A percentile compares a stretch with the other conserved stretches of the same genome.
phyloP scores from a whole-genome alignment of 495 filamentous ascomycete genomes.

The Neurospora africana region DNA sequence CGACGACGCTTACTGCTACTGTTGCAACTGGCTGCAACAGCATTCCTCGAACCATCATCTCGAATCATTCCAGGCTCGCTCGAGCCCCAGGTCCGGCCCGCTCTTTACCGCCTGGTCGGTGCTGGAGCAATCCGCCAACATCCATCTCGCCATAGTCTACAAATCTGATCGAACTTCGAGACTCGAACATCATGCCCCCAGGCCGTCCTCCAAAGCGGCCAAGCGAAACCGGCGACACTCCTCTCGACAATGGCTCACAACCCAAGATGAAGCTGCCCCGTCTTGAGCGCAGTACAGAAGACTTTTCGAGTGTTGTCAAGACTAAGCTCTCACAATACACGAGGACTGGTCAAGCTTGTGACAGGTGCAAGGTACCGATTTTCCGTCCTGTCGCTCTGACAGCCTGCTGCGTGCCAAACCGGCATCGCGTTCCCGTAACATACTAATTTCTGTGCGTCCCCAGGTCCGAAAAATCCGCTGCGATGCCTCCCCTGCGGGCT shows the following conservation, averaged over 20 bases:
- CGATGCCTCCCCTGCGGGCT: slow-evolving; percentile 62
- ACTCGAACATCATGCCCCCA: slow-evolving; percentile 18
- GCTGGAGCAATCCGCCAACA: neutral
- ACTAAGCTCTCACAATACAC: slow-evolving; percentile 52
- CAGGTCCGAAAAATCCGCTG: slow-evolving; percentile 79
- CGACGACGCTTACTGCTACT: neutral
- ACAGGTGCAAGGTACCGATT: slow-evolving; percentile 69
- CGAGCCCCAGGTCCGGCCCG: neutral
- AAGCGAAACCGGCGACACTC: slow-evolving; percentile 24
- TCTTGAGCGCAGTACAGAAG: slow-evolving; percentile 40
- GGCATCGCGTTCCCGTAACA: neutral
- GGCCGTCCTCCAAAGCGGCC: slow-evolving; percentile 31
- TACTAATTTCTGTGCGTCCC: neutral
- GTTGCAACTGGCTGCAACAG: neutral
- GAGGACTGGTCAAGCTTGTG: slow-evolving; percentile 79
- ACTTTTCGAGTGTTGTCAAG: slow-evolving; percentile 59
- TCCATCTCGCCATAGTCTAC: slow-evolving; percentile 6
- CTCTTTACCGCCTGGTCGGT: neutral
- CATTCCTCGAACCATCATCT: neutral
- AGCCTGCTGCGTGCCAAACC: neutral
- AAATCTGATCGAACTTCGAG: slow-evolving; percentile 23
- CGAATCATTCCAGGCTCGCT: neutral
- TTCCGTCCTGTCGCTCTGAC: slow-evolving; percentile 1
- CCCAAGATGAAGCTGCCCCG: slow-evolving; percentile 38
- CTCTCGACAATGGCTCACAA: slow-evolving; percentile 12